Evolutionary conservation across 371 early-diverging fungal genomes (phyloP).

Genomic region (Lichtheimia corymbifera): DNA sequence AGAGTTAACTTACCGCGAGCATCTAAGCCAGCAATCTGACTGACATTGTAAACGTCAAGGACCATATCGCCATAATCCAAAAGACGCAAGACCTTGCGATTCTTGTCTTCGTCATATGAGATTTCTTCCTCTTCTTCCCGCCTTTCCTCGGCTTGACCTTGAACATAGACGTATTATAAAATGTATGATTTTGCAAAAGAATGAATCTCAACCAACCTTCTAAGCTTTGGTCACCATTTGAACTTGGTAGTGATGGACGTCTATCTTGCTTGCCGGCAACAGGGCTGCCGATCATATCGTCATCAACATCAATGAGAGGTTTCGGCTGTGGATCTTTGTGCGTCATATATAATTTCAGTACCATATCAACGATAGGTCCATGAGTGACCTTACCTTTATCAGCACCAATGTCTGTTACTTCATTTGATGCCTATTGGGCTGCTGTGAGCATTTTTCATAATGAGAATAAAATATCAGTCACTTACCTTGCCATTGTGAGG

Average conservation of each 20-base stretch:
- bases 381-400: constrained; percentile 1
- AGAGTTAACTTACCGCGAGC: constrained; percentile 47
- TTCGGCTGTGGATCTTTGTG: neutral
- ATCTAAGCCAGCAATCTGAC: constrained; percentile 73
- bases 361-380: neutral
- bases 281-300: constrained; percentile 6
- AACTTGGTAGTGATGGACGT: neutral
- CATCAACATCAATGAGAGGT: constrained; percentile 9
- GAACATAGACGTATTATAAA: constrained; percentile 4
- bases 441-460: neutral
- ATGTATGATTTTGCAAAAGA: too few relatives aligned
- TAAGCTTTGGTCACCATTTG: neutral
- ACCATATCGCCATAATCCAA: constrained; percentile 75
- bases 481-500: constrained; percentile 3
- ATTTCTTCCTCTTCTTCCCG: constrained; percentile 51
- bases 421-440: neutral
- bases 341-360: neutral
- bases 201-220: too few relatives aligned
- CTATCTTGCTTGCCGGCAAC: neutral
- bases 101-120: constrained; percentile 71
- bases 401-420: neutral
- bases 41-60: constrained; percentile 73
- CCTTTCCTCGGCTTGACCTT: constrained; percentile 21
- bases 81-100: constrained; percentile 69
- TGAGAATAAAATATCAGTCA: neutral